These are phyloP conservation scores for Oleoguttula mirabilis DNA, from an alignment of 495 filamentous ascomycete species.

Conservation along the genomic window DNA sequence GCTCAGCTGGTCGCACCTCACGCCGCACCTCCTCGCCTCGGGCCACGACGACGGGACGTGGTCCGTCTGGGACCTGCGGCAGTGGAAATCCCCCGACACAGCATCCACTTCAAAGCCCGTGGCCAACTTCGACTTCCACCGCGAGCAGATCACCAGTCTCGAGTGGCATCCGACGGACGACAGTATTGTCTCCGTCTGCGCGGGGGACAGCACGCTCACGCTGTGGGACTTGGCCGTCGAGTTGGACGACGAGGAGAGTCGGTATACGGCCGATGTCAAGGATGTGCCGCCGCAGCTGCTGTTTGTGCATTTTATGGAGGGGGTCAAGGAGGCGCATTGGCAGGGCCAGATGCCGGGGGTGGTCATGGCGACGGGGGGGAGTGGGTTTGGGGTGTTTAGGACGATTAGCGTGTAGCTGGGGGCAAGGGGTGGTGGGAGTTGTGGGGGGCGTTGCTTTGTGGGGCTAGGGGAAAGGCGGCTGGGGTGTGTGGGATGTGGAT, in stretches of 20 bases:
- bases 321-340: slow-evolving; percentile 92
- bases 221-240: slow-evolving; percentile 96
- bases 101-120: slow-evolving; percentile 51
- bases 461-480: too few species aligned
- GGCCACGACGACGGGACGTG: slow-evolving; percentile 90
- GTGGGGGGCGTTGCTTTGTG: too few species aligned
- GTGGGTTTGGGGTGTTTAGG: slow-evolving; percentile 62
- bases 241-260: slow-evolving; percentile 90
- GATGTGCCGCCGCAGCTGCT: slow-evolving; percentile 90
- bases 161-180: slow-evolving; percentile 98
- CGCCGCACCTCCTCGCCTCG: slow-evolving; percentile 76
- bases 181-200: slow-evolving; percentile 81
- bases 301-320: slow-evolving; percentile 92
- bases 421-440: too few species aligned
- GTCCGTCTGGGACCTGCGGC: slow-evolving; percentile 91
- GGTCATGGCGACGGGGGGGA: slow-evolving; percentile 77
- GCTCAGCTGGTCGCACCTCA: slow-evolving; percentile 81
- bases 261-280: slow-evolving; percentile 69
- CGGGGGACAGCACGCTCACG: slow-evolving; percentile 86
- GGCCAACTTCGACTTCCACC: slow-evolving; percentile 85
- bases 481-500: too few species aligned
- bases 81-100: slow-evolving; percentile 62
- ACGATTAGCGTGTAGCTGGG: slow-evolving; percentile 48
- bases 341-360: slow-evolving; percentile 91
- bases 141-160: slow-evolving; percentile 85